Percentiles rank a stretch among this genome's conserved stretches.
Evolutionary conservation across 108 stramenopile genomes (phyloP).

Genomic region (Conticribra weissflogii): DNA sequence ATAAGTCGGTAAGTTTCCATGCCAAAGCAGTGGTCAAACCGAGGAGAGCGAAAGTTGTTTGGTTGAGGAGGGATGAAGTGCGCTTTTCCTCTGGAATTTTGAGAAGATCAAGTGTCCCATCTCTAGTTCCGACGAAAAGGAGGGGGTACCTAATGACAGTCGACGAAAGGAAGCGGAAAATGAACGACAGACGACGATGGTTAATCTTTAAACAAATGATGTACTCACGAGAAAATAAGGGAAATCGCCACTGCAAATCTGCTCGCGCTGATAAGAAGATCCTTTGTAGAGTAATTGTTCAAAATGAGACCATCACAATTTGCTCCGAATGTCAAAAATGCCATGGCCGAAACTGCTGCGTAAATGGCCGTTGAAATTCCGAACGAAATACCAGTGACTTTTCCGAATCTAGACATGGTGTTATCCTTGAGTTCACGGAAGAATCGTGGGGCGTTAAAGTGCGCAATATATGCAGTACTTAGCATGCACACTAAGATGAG

Average conservation of each 20-base stretch:
- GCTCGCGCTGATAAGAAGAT: constrained; percentile 84
- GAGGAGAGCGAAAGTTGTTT: constrained; percentile 65
- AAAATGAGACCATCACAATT: constrained; percentile 88
- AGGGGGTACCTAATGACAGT: constrained; percentile 56
- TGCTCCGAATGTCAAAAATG: constrained; percentile 93
- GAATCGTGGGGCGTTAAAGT: constrained; percentile 95
- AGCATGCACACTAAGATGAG: constrained; percentile 94
- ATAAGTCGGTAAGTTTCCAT: constrained; percentile 75
- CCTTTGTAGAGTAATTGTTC: constrained; percentile 93
- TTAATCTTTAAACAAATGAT: not conserved
- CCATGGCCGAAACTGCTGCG: constrained; percentile 77
- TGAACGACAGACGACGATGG: not conserved
- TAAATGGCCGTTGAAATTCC: constrained; percentile 74
- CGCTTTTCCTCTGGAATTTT: constrained; percentile 65
- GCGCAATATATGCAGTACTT: constrained; percentile 93
- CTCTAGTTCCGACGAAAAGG: constrained; percentile 81
- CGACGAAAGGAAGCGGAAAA: not conserved
- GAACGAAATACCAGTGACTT: constrained; percentile 83
- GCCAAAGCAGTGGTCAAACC: constrained; percentile 70
- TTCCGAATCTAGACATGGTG: constrained; percentile 84
- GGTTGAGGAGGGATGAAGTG: constrained; percentile 54
- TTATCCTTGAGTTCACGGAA: constrained; percentile 93
- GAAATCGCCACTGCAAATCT: constrained; percentile 92
- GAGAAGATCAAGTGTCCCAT: constrained; percentile 84
- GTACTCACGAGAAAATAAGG: constrained; percentile 69